Conservation (phyloP, 2,329 filamentous ascomycete species). For the Aureobasidium mangrovei region DNA sequence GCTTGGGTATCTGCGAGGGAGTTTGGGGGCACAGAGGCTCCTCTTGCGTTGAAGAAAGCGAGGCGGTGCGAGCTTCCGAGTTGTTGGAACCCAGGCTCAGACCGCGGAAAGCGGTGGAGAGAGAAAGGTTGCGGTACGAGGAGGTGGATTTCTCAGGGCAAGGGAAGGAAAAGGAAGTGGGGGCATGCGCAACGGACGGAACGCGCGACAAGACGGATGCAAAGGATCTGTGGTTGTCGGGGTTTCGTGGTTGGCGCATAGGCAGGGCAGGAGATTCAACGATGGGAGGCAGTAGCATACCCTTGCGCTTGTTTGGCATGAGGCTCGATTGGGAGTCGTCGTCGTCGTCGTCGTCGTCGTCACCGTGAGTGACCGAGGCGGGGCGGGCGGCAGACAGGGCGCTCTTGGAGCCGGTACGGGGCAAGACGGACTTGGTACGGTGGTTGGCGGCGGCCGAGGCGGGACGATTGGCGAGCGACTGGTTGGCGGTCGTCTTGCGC, state of each 20-base stretch:
- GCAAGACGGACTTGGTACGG: constrained; percentile 10
- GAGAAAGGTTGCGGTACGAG: constrained; percentile 14
- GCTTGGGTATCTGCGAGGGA: constrained; percentile 19
- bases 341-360: constrained; percentile 20
- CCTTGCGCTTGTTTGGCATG: constrained; percentile 39
- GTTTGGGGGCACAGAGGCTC: constrained; percentile 15
- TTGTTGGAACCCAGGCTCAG: constrained; percentile 16
- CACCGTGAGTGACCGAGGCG: not conserved
- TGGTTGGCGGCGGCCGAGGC: constrained; percentile 15
- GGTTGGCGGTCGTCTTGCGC: constrained; percentile 19
- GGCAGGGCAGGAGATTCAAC: constrained; percentile 16
- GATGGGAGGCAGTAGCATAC: constrained; percentile 38
- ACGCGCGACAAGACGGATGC: constrained; percentile 25
- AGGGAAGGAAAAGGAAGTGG: not conserved
- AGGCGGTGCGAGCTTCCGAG: not conserved
- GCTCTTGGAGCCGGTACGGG: constrained; percentile 19
- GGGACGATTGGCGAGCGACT: constrained; percentile 10
- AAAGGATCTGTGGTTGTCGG: constrained; percentile 21
- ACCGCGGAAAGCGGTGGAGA: constrained; percentile 15
- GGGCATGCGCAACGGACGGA: constrained; percentile 21
- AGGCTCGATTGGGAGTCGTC: constrained; percentile 27
- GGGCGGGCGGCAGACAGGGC: constrained; percentile 6
- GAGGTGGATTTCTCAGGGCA: not conserved
- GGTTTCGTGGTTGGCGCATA: constrained; percentile 18
- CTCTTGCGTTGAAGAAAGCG: constrained; percentile 14